Percentiles rank a stretch among this genome's conserved stretches.
Evolutionary conservation across 2,329 filamentous ascomycete species (phyloP).

Genomic region (Microdochium trichocladiopsis): DNA sequence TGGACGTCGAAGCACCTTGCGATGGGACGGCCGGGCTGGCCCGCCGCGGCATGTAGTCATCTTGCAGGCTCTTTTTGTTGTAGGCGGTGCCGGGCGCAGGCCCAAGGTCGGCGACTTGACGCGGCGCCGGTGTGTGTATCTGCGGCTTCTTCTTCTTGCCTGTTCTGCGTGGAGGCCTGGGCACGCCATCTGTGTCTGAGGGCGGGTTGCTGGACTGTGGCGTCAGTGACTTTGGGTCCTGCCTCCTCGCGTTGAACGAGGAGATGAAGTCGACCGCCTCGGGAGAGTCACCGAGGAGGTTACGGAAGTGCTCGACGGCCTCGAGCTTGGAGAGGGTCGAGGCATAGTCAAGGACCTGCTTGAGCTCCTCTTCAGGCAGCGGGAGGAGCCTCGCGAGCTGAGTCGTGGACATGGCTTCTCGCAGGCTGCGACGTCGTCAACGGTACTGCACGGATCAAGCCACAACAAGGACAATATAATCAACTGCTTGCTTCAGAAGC

Average conservation of each 20-base stretch:
- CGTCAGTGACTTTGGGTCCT: slow-evolving; percentile 27
- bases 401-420: slow-evolving; percentile 41
- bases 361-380: slow-evolving; percentile 75
- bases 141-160: slow-evolving; percentile 53
- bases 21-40: slow-evolving; percentile 32
- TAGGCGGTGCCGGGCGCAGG: slow-evolving; percentile 62
- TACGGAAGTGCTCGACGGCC: slow-evolving; percentile 78
- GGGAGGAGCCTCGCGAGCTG: slow-evolving; percentile 77
- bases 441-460: no score
- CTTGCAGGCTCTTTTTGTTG: slow-evolving; percentile 61
- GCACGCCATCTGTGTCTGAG: slow-evolving; percentile 31
- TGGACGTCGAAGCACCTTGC: slow-evolving; percentile 18
- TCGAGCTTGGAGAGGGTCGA: slow-evolving; percentile 68
- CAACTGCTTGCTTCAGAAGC: no score
- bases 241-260: slow-evolving; percentile 66
- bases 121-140: slow-evolving; percentile 57
- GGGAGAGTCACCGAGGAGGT: slow-evolving; percentile 80
- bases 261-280: slow-evolving; percentile 71
- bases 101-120: slow-evolving; percentile 57
- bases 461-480: no score
- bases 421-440: background rate
- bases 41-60: slow-evolving; percentile 63
- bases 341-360: slow-evolving; percentile 79
- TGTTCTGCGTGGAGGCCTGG: slow-evolving; percentile 37
- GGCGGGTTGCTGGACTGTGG: slow-evolving; percentile 12